Conservation (phyloP, 305 asterid genomes). For the Solanum hybrid region DNA sequence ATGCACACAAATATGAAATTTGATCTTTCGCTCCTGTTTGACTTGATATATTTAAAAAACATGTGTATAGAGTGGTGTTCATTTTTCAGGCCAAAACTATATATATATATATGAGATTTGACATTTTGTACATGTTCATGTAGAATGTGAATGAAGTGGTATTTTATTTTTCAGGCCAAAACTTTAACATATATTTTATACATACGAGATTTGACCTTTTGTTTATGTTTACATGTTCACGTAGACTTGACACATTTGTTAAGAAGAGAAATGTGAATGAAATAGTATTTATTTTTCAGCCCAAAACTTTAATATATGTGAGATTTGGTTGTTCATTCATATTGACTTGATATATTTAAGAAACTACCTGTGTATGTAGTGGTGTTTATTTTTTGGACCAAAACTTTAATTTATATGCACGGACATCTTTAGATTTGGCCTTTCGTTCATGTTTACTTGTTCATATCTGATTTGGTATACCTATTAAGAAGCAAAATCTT, state of each 20-base stretch:
- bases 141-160: neutral
- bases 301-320: neutral
- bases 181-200: no score
- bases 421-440: neutral
- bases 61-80: neutral
- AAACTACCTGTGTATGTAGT: neutral
- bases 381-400: neutral
- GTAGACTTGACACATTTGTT: neutral
- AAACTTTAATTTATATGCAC: neutral
- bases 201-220: neutral
- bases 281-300: neutral
- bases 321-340: neutral
- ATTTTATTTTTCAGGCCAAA: no score
- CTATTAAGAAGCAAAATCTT: neutral
- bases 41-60: neutral
- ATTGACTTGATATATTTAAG: neutral
- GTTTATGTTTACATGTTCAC: neutral
- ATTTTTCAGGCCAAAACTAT: neutral
- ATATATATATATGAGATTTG: no score
- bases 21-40: neutral
- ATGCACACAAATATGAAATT: neutral
- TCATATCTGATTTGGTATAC: accelerated
- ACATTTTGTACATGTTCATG: neutral
- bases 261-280: neutral
- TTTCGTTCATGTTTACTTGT: neutral